Conservation (phyloP, 2,329 filamentous ascomycete genomes). For the Hypoxylon sp. region DNA sequence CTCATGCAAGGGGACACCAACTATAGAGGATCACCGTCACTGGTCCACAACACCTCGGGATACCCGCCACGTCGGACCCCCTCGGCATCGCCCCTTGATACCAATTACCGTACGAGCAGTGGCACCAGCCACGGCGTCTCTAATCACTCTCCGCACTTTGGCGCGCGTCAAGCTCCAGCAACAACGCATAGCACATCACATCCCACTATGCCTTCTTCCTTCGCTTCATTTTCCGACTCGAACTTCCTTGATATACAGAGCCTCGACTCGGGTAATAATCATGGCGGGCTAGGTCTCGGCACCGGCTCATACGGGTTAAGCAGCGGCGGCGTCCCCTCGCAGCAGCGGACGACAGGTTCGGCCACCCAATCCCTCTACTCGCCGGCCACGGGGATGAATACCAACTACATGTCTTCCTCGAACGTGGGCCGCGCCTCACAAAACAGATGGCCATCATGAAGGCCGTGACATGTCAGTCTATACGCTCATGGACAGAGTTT, state of each 20-base stretch:
- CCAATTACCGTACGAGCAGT: conserved; percentile 40
- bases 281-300: conserved; percentile 39
- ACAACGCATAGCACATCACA: conserved; percentile 44
- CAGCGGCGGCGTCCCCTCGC: conserved; percentile 36
- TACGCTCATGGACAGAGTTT: background rate
- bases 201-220: conserved; percentile 39
- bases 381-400: conserved; percentile 40
- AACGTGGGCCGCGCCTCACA: conserved; percentile 40
- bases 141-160: conserved; percentile 45
- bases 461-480: background rate
- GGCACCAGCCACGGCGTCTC: conserved; percentile 39
- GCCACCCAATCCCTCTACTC: conserved; percentile 41
- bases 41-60: conserved; percentile 41
- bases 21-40: conserved; percentile 45
- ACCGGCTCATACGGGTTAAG: conserved; percentile 40
- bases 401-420: conserved; percentile 37
- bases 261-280: conserved; percentile 40
- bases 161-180: conserved; percentile 40
- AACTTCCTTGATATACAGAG: conserved; percentile 43
- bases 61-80: conserved; percentile 43
- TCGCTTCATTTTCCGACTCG: conserved; percentile 42
- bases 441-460: conserved; percentile 41
- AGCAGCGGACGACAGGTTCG: conserved; percentile 41
- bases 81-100: conserved; percentile 45
- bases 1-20: conserved; percentile 44